These are phyloP conservation scores for Agaricus sinodeliciosus DNA, from an alignment of 768 basidiomycete genomes.

Conservation along the genomic window DNA sequence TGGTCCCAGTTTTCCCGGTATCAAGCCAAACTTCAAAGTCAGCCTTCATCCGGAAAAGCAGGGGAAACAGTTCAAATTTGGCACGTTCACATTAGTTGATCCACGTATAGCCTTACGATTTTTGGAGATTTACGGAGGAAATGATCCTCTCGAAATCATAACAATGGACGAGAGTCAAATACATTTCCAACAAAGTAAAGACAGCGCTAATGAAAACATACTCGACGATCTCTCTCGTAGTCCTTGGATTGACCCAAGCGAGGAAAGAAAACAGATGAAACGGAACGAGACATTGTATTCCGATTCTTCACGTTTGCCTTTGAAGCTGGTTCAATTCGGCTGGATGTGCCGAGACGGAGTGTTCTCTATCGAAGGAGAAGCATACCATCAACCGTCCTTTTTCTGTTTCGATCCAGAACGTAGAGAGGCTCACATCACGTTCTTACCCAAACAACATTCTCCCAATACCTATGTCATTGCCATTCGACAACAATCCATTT, in stretches of 20 bases:
- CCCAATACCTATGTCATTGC: conserved; percentile 26
- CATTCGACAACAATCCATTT: conserved; percentile 38
- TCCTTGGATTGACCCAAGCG: conserved; percentile 35
- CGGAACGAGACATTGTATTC: conserved; percentile 21
- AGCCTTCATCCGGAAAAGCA: conserved; percentile 29
- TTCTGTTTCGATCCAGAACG: conserved; percentile 34
- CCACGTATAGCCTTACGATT: conserved; percentile 34
- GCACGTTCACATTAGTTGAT: conserved; percentile 45
- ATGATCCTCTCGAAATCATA: background rate
- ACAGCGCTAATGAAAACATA: conserved; percentile 21
- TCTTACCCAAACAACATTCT: conserved; percentile 14
- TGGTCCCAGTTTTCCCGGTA: conserved; percentile 25
- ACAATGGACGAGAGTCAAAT: conserved; percentile 25
- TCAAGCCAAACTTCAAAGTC: conserved; percentile 47
- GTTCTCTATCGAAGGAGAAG: conserved; percentile 41
- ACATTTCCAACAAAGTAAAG: conserved; percentile 23
- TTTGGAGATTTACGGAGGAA: conserved; percentile 26
- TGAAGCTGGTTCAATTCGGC: conserved; percentile 44
- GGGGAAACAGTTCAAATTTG: conserved; percentile 30
- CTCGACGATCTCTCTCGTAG: conserved; percentile 28
- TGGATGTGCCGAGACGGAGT: conserved; percentile 51
- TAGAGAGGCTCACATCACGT: conserved; percentile 37
- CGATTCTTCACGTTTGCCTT: conserved; percentile 17
- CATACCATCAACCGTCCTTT: conserved; percentile 13
- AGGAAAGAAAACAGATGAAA: conserved; percentile 25